These are phyloP conservation scores for Alternaria postmessia DNA, from an alignment of 2,329 filamentous ascomycete species.

Conservation along the genomic window DNA sequence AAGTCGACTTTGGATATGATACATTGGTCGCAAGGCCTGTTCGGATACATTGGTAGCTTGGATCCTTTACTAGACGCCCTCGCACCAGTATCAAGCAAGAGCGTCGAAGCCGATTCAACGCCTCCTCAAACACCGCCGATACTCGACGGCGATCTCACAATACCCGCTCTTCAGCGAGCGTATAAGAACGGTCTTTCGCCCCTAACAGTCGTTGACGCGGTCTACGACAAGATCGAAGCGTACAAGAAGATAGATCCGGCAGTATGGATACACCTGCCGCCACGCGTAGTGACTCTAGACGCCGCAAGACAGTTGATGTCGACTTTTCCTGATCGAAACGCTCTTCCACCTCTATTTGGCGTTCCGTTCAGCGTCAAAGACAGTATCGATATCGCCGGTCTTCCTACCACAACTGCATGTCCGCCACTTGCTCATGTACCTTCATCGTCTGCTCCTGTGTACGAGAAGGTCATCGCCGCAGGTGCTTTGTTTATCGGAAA, in stretches of 20 bases:
- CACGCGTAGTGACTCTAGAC: slow-evolving; percentile 51
- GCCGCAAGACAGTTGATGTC: slow-evolving; percentile 53
- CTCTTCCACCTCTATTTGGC: slow-evolving; percentile 62
- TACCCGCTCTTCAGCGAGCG: slow-evolving; percentile 54
- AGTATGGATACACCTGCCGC: slow-evolving; percentile 60
- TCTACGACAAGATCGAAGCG: slow-evolving; percentile 59
- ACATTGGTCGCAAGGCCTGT: slow-evolving; percentile 61
- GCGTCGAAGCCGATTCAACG: slow-evolving; percentile 11
- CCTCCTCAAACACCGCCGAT: slow-evolving; percentile 50
- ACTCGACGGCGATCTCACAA: slow-evolving; percentile 55
- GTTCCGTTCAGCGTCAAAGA: slow-evolving; percentile 67
- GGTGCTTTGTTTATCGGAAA: slow-evolving; percentile 69
- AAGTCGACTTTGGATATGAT: slow-evolving; percentile 60
- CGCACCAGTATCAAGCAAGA: slow-evolving; percentile 21
- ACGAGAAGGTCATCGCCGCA: slow-evolving; percentile 59
- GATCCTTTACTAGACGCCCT: slow-evolving; percentile 52
- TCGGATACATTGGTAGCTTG: slow-evolving; percentile 58
- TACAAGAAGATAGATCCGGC: slow-evolving; percentile 59
- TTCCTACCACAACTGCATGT: slow-evolving; percentile 57
- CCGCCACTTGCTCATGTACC: slow-evolving; percentile 60
- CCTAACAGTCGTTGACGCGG: slow-evolving; percentile 53
- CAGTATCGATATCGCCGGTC: slow-evolving; percentile 61
- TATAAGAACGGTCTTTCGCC: slow-evolving; percentile 58
- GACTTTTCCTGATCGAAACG: slow-evolving; percentile 51
- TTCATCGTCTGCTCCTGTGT: slow-evolving; percentile 58